Conservation (phyloP, 768 basidiomycete species). For the Cyclocybe aegerita region DNA sequence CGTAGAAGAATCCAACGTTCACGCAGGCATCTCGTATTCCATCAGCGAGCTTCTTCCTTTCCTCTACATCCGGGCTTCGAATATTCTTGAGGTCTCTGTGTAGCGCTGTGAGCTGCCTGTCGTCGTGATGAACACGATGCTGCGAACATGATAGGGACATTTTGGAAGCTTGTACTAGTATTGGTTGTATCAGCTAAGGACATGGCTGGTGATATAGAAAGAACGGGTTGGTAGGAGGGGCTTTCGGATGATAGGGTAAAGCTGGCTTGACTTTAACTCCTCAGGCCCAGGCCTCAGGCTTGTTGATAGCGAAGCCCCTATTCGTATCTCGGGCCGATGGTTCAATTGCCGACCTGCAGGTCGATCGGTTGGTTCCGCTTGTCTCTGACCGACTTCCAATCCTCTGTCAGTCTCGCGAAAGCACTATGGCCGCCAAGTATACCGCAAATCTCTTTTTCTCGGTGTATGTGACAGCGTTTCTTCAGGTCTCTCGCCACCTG, state of each 20-base stretch:
- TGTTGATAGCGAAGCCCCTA: not conserved
- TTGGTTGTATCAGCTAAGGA: constrained; percentile 22
- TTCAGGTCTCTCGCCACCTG: constrained; percentile 61
- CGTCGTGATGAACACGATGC: not conserved
- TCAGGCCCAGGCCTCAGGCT: no score
- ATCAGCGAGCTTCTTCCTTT: constrained; percentile 46
- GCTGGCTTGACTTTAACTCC: no score
- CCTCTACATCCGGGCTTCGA: constrained; percentile 31
- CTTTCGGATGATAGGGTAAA: no score
- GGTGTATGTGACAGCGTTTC: not conserved
- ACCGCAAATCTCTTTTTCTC: not conserved
- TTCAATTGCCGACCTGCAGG: no score
- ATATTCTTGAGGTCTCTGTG: constrained; percentile 46
- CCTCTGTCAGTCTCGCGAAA: no score
- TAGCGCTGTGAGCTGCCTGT: not conserved
- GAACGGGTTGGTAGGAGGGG: no score
- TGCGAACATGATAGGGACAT: constrained; percentile 39
- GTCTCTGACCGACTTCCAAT: no score
- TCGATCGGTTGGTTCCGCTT: no score
- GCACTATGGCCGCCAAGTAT: constrained; percentile 39
- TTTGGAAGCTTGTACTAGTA: constrained; percentile 24
- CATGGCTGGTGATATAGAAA: constrained; percentile 4
- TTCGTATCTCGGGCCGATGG: not conserved
- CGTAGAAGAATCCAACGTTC: constrained; percentile 84
- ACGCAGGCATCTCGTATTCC: constrained; percentile 75